Evolutionary conservation across 2,329 filamentous ascomycete species (phyloP).

Genomic region (Venturiaceae sp.): DNA sequence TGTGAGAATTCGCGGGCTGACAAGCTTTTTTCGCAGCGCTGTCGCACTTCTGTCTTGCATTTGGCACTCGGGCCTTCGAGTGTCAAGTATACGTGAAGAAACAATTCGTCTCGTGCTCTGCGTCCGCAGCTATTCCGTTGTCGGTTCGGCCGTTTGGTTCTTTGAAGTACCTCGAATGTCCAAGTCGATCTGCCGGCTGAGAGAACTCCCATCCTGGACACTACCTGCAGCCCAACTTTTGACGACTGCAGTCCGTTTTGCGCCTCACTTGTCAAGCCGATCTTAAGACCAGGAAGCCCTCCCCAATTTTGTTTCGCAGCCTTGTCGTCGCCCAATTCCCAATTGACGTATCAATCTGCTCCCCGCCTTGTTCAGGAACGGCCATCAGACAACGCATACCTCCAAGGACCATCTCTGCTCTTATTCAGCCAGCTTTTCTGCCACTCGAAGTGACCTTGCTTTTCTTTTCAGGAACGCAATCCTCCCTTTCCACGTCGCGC

Average conservation of each 20-base stretch:
- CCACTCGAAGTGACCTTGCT: background rate
- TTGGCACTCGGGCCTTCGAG: conserved; percentile 9
- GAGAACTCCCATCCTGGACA: background rate
- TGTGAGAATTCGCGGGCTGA: conserved; percentile 13
- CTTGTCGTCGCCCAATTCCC: conserved; percentile 1
- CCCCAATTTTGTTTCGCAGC: conserved; percentile 5
- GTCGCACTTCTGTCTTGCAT: conserved; percentile 24
- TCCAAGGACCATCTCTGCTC: background rate
- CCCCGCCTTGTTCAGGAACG: background rate
- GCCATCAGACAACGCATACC: background rate
- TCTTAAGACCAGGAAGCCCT: conserved; percentile 1
- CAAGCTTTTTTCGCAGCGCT: conserved; percentile 18
- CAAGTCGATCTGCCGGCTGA: background rate
- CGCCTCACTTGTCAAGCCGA: conserved; percentile 4
- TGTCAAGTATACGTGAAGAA: conserved; percentile 4
- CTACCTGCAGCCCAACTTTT: background rate
- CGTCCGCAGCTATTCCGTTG: background rate
- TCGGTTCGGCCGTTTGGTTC: background rate
- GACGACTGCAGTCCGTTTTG: background rate
- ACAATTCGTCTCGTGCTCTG: background rate
- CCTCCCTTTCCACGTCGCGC: background rate
- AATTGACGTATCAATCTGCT: conserved; percentile 7
- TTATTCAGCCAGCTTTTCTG: background rate
- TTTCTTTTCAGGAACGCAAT: background rate
- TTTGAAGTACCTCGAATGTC: background rate